A percentile compares a stretch with the other conserved stretches of the same genome.
Conservation (phyloP, 2,329 filamentous ascomycete species). For the Stagonosporopsis cucurbitacearum region DNA sequence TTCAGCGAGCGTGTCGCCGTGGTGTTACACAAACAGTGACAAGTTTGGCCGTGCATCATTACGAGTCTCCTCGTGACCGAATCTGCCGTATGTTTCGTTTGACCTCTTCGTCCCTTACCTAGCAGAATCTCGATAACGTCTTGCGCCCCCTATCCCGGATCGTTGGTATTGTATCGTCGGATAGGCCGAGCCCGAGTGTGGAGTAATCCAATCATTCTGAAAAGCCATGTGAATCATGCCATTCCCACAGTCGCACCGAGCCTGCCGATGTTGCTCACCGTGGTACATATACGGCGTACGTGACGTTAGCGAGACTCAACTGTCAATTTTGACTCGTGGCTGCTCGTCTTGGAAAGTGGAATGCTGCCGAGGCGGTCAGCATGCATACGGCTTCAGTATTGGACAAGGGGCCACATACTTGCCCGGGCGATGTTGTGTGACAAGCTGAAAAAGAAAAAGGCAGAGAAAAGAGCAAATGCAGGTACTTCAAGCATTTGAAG, state of each 20-base stretch:
- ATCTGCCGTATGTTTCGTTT: slow-evolving; percentile 22
- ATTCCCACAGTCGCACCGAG: slow-evolving; percentile 9
- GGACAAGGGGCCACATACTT: slow-evolving; percentile 1
- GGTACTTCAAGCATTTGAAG: background rate
- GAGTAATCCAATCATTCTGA: slow-evolving; percentile 3
- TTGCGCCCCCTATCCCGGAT: background rate
- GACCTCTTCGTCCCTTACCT: slow-evolving; percentile 13
- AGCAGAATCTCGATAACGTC: slow-evolving; percentile 5
- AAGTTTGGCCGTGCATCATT: slow-evolving; percentile 17
- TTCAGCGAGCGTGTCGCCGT: slow-evolving; percentile 8
- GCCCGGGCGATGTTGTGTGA: background rate
- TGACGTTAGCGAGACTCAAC: slow-evolving; percentile 14
- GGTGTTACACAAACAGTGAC: slow-evolving; percentile 24
- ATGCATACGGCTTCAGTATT: slow-evolving; percentile 5
- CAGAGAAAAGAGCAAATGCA: background rate
- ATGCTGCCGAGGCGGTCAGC: slow-evolving; percentile 17
- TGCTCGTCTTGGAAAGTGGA: slow-evolving; percentile 12
- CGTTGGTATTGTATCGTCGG: background rate
- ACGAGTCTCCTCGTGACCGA: slow-evolving; percentile 15
- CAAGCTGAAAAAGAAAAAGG: background rate
- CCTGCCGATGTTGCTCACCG: slow-evolving; percentile 15
- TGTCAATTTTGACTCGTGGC: slow-evolving; percentile 15
- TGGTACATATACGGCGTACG: slow-evolving; percentile 16
- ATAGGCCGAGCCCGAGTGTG: background rate
- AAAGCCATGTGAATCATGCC: background rate